Percentiles rank a stretch among this genome's conserved stretches.
Conservation (phyloP, 441 rosid species). For the Biscutella laevigata region DNA sequence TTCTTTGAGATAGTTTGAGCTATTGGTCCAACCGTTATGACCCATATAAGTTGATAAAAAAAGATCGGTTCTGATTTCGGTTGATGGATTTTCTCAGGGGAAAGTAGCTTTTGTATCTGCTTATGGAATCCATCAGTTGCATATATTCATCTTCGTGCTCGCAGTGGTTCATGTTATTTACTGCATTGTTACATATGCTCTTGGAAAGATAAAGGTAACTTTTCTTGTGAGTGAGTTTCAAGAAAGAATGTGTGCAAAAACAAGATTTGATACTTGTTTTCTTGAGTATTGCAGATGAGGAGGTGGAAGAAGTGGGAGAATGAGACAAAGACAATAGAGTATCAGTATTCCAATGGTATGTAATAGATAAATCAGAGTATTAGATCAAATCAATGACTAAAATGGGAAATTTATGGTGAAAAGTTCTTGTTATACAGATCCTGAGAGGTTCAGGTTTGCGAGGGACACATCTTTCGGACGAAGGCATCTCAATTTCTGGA, state of each 20-base stretch:
- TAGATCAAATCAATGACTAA: background rate
- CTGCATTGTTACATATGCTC: slow-evolving; percentile 45
- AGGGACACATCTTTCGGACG: slow-evolving; percentile 89
- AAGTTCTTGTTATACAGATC: slow-evolving; percentile 39
- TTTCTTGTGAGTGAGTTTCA: slow-evolving; percentile 6
- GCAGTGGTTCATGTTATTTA: slow-evolving; percentile 52
- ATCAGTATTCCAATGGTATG: slow-evolving; percentile 53
- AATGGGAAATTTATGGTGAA: background rate
- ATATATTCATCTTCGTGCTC: slow-evolving; percentile 51
- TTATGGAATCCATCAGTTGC: slow-evolving; percentile 60
- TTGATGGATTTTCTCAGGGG: slow-evolving; percentile 28
- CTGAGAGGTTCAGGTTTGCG: slow-evolving; percentile 85
- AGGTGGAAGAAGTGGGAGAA: slow-evolving; percentile 57
- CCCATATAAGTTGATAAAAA: background rate
- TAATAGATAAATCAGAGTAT: background rate
- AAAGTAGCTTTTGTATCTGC: slow-evolving; percentile 52
- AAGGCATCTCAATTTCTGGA: slow-evolving; percentile 74
- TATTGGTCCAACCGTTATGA: no score
- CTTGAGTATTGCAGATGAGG: slow-evolving; percentile 35
- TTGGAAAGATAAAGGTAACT: slow-evolving; percentile 52
- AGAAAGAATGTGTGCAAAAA: background rate
- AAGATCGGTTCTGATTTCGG: background rate
- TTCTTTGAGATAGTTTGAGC: no score
- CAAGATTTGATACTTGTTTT: background rate
- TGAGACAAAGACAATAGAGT: slow-evolving; percentile 49